Base-by-base conservation (phyloP, 2,329 filamentous ascomycete species). In the Endoconidiophora laricicola region DNA sequence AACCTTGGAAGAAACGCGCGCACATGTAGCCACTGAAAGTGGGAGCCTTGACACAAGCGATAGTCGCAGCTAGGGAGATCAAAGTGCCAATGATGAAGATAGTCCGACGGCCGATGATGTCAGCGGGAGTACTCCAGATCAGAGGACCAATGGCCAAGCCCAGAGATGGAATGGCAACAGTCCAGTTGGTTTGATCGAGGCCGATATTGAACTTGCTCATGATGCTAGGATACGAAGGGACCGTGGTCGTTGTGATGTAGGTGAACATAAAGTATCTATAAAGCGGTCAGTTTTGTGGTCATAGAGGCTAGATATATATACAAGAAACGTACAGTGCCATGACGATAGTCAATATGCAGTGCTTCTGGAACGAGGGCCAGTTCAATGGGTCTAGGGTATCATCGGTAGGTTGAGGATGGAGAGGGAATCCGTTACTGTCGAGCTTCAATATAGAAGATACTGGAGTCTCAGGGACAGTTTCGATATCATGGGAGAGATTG, bases 1-100 rank as follows among this genome's bases (percentile, higher is more conserved):
- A 63, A 0, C 74, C 74, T 57, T 78, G 73, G 56, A 77, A 74
- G 56, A 77, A 75, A 2, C 74, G 62, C 2, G 70, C 71, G n/a
- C 69, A 68, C 71, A 78, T 74, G 58, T 77, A 77, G 0, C 67
- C 67, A 1, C 59, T 55, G 56, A 73, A 73, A 24, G 59, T 58
- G 4, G 60, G 55, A 14, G 63, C 59, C 4, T 62, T 55, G 7
- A 63, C 60, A 24, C 61, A 62, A 46, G 63, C 62, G 39, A 63
- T 54, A 36, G 60, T 62, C 3, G 63, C 55, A 33, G 57, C 59
- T 24, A 66, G 55, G 16, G 62, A 58, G 46, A 65, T 57, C 46
- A 58, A 41, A 26, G 65, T 56, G 62, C 68, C 53, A 20, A 66
- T 48, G 24, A 77, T 61, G 56, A 76, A 68, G 36, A 75, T 62